phyloP scores from a whole-genome alignment of 208 protist species.

The Trypanosomatidae sp. region DNA sequence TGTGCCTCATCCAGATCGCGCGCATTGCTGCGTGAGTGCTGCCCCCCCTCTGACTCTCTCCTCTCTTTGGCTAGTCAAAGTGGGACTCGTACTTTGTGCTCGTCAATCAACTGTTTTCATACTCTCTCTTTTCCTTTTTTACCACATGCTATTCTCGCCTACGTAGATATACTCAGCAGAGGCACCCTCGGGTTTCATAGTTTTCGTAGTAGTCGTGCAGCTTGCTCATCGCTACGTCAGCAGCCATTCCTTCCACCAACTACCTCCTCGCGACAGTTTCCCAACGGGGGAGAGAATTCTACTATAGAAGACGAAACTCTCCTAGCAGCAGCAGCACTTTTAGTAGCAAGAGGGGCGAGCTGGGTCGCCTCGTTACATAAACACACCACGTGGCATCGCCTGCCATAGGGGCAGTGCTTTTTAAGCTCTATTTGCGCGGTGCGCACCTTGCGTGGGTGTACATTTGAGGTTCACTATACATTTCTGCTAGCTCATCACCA shows the following conservation, averaged over 20 bases:
- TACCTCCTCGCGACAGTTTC: neutral
- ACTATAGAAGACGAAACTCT: neutral
- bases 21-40: neutral
- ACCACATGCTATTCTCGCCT: too few species aligned
- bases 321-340: neutral
- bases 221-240: neutral
- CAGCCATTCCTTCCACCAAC: neutral
- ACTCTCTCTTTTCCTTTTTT: neutral
- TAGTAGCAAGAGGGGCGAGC: neutral
- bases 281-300: neutral
- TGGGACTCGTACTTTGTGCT: neutral
- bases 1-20: neutral
- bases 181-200: neutral
- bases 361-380: neutral
- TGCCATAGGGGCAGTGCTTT: neutral
- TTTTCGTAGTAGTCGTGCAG: neutral
- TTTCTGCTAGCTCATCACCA: slow-evolving; percentile 9
- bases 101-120: neutral
- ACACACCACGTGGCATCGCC: neutral
- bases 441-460: neutral
- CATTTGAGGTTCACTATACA: neutral
- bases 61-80: neutral
- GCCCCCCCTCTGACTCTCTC: neutral
- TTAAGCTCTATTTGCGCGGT: slow-evolving; percentile 6
- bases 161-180: neutral